Percentiles rank a stretch among this genome's conserved stretches.
phyloP scores from a whole-genome alignment of 176 grass and related monocot species.

The Saccharum spontaneum region DNA sequence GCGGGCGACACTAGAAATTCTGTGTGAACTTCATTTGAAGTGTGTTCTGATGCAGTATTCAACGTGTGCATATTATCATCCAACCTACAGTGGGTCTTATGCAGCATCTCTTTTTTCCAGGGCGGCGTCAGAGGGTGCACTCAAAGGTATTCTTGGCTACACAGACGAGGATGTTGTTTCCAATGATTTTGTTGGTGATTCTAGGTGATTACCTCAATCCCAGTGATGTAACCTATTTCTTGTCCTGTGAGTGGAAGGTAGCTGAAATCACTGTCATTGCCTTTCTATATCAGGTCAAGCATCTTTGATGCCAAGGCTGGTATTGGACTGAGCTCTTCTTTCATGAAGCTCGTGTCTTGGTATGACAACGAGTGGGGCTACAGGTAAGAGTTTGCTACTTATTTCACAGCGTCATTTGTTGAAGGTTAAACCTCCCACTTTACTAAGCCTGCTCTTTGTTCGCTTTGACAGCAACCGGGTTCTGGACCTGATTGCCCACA shows the following conservation, averaged over 20 bases:
- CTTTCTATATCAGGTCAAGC: conserved; percentile 68
- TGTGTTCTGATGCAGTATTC: background rate
- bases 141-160: conserved; percentile 96
- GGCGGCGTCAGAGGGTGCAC: conserved; percentile 74
- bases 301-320: conserved; percentile 99
- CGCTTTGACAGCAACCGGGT: conserved; percentile 69
- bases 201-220: conserved; percentile 48
- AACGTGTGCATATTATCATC: background rate
- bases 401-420: background rate
- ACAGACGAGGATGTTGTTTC: conserved; percentile 97
- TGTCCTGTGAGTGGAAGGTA: background rate
- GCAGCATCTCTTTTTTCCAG: conserved; percentile 34
- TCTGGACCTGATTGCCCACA: conserved; percentile 87
- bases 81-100: background rate
- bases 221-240: background rate
- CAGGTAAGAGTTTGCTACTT: conserved; percentile 53
- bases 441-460: background rate
- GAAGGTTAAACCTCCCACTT: background rate
- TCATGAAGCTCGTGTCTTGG: conserved; percentile 98
- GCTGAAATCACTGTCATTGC: background rate
- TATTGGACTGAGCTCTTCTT: conserved; percentile 86
- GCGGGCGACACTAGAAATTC: background rate
- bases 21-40: background rate
- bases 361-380: conserved; percentile 99
- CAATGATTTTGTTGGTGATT: conserved; percentile 92